phyloP scores from a whole-genome alignment of 305 asterid species.

The Andrographis paniculata region DNA sequence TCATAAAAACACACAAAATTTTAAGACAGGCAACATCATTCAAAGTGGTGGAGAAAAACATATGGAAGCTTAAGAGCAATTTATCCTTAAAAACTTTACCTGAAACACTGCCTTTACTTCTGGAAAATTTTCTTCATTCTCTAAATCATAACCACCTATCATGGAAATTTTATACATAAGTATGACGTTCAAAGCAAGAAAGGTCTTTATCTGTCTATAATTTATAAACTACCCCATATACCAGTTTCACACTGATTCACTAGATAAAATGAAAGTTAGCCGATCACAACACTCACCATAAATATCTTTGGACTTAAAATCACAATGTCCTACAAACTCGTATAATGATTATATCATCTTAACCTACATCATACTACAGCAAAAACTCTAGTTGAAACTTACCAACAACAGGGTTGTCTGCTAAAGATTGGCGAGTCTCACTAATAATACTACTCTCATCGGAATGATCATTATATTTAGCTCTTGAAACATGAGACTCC shows the following conservation, averaged over 20 bases:
- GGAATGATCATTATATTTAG: constrained; percentile 21
- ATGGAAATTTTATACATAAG: constrained; percentile 21
- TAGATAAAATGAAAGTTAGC: constrained; percentile 9
- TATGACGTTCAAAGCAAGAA: constrained; percentile 6
- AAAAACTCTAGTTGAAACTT: constrained; percentile 19
- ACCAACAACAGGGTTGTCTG: constrained; percentile 31
- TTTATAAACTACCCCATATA: background rate
- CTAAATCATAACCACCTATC: constrained; percentile 40
- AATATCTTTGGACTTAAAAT: constrained; percentile 1
- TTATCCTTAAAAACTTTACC: constrained; percentile 33
- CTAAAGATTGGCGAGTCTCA: constrained; percentile 21
- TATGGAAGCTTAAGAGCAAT: constrained; percentile 2
- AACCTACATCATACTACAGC: background rate
- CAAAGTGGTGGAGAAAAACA: constrained; percentile 6
- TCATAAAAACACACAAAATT: constrained; percentile 17
- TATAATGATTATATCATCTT: background rate
- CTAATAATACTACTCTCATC: constrained; percentile 32
- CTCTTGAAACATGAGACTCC: constrained; percentile 33
- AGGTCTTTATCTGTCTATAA: background rate
- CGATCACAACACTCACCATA: constrained; percentile 14
- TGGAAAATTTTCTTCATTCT: constrained; percentile 61
- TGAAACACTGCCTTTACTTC: constrained; percentile 75
- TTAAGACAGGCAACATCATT: background rate
- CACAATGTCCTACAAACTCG: constrained; percentile 9
- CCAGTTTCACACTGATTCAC: constrained; percentile 11